Conservation (phyloP, 2,329 filamentous ascomycete species). For the Drechslerella dactyloides region DNA sequence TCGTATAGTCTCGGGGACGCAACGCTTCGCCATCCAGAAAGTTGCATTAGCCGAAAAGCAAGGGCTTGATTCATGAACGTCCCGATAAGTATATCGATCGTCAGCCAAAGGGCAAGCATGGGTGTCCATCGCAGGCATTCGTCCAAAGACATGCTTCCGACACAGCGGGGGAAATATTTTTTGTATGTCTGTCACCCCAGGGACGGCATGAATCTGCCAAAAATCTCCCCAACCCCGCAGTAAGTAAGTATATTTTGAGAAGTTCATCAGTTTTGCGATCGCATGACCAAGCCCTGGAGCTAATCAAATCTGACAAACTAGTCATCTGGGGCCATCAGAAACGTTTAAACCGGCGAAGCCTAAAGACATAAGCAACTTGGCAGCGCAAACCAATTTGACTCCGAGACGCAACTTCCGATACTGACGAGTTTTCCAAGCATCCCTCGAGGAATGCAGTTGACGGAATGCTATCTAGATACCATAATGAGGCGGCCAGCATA, state of each 20-base stretch:
- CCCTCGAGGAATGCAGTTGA: no score
- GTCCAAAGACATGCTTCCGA: background rate
- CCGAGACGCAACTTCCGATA: background rate
- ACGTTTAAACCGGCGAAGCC: conserved; percentile 7
- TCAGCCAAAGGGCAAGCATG: background rate
- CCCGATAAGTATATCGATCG: background rate
- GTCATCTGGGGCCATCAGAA: background rate
- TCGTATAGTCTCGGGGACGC: no score
- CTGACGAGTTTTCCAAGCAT: background rate
- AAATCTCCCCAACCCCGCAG: background rate
- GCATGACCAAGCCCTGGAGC: conserved; percentile 31
- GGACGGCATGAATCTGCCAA: background rate
- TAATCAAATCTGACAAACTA: background rate
- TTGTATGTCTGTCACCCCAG: background rate
- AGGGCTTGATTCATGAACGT: background rate
- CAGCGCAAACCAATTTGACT: background rate
- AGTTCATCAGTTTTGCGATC: conserved; percentile 13
- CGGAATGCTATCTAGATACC: no score
- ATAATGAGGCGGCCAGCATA: background rate
- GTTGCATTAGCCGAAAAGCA: background rate
- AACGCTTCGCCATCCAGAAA: no score
- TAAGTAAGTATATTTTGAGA: background rate
- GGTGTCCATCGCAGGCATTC: background rate
- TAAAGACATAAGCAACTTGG: background rate
- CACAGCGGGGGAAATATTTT: background rate